Conservation (phyloP, 108 stramenopile species). For the Nannochloropsis salina region DNA sequence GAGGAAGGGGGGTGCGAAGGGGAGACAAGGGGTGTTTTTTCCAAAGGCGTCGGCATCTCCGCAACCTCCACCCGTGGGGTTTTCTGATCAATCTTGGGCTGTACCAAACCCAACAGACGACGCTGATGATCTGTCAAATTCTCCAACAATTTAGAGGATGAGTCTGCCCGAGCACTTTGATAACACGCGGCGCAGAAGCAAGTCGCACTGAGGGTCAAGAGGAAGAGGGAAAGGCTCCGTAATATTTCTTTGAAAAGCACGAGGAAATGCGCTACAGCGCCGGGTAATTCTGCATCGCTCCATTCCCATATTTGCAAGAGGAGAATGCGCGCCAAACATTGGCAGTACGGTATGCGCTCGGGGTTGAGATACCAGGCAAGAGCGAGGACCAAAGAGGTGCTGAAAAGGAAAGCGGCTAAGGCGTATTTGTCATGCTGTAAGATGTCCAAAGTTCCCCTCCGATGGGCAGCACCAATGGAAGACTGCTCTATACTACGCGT, state of each 20-base stretch:
- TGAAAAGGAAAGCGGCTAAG: background rate
- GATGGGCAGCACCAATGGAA: no score
- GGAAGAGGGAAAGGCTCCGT: background rate
- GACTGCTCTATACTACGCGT: no score
- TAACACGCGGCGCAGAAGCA: background rate
- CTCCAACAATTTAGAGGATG: background rate
- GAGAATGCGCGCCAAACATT: background rate
- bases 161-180: background rate
- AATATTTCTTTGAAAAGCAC: background rate
- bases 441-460: no score
- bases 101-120: background rate
- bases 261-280: background rate
- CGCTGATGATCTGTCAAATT: background rate
- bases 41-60: no score
- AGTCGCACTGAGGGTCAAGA: background rate
- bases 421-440: no score
- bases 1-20: background rate
- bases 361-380: background rate
- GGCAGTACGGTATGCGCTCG: background rate
- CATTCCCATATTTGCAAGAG: background rate
- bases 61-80: no score
- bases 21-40: background rate
- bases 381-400: background rate
- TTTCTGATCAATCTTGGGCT: no score
- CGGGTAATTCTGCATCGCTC: background rate